Evolutionary conservation across 768 basidiomycete genomes (phyloP).

Genomic region (Amanita molliuscula): DNA sequence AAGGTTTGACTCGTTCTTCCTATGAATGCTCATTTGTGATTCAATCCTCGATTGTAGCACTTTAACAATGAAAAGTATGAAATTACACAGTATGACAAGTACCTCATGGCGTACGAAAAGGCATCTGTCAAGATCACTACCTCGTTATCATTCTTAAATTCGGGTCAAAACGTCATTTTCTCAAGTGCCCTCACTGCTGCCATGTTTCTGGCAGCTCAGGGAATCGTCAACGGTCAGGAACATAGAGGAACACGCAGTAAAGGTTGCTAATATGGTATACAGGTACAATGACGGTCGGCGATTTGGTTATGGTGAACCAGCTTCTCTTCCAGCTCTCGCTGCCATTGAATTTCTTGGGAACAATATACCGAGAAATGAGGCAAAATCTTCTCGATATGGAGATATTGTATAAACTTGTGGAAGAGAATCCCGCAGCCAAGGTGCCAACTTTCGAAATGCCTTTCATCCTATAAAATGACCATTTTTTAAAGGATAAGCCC

Average conservation of each 20-base stretch:
- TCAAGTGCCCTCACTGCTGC: conserved; percentile 86
- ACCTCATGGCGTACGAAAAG: conserved; percentile 80
- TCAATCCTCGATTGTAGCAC: conserved; percentile 39
- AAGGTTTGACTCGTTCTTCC: conserved; percentile 46
- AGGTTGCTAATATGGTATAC: background rate
- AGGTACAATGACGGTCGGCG: conserved; percentile 98
- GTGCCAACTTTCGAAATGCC: conserved; percentile 22
- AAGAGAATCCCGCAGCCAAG: conserved; percentile 62
- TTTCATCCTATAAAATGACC: background rate
- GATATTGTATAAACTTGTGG: conserved; percentile 80
- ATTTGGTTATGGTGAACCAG: conserved; percentile 99
- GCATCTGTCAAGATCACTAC: conserved; percentile 93
- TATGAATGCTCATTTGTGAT: conserved; percentile 3
- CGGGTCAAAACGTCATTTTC: conserved; percentile 95
- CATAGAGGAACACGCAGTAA: background rate
- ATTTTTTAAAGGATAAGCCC: conserved; percentile 49
- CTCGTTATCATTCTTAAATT: conserved; percentile 86
- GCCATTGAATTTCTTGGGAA: conserved; percentile 94
- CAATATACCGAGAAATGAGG: conserved; percentile 93
- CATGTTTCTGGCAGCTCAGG: conserved; percentile 96
- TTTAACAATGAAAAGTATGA: conserved; percentile 97
- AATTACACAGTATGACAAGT: conserved; percentile 83
- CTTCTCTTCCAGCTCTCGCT: conserved; percentile 95
- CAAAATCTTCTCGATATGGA: conserved; percentile 99
- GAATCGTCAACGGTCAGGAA: conserved; percentile 75